These are phyloP conservation scores for Epichloe sibirici DNA, from an alignment of 2,329 filamentous ascomycete genomes.

Conservation along the genomic window DNA sequence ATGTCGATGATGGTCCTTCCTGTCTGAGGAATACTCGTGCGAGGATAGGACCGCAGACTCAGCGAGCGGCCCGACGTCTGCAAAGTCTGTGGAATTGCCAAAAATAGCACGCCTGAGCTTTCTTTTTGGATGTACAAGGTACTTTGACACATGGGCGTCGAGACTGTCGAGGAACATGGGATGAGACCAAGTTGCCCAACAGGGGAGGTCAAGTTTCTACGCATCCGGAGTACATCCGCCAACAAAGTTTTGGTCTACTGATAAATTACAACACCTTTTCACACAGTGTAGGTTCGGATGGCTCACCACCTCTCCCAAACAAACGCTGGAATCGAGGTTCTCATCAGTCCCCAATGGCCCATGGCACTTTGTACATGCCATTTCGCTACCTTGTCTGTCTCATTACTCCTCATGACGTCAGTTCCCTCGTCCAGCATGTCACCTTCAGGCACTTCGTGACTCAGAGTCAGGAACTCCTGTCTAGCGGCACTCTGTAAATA, in stretches of 20 bases:
- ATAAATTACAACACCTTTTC: not conserved
- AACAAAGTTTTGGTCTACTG: not conserved
- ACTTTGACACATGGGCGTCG: not conserved
- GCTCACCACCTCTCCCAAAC: conserved; percentile 80
- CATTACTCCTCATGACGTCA: conserved; percentile 46
- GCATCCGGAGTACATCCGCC: too few relatives aligned
- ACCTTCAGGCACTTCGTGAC: conserved; percentile 50
- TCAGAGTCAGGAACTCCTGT: conserved; percentile 57
- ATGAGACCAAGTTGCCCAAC: too few relatives aligned
- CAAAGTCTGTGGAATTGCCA: too few relatives aligned
- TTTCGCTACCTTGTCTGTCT: conserved; percentile 53
- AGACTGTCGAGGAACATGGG: not conserved
- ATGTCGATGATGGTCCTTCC: too few relatives aligned
- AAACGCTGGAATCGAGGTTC: conserved; percentile 59
- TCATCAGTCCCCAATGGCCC: conserved; percentile 89
- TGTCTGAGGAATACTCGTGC: too few relatives aligned
- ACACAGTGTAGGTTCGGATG: not conserved
- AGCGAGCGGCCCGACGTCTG: too few relatives aligned
- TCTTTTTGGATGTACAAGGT: not conserved
- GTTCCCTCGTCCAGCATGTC: conserved; percentile 34
- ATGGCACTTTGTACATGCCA: conserved; percentile 67
- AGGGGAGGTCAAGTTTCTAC: too few relatives aligned
- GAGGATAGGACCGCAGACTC: too few relatives aligned
- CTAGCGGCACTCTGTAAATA: conserved; percentile 61
- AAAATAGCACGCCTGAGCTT: too few relatives aligned